A percentile compares a stretch with the other conserved stretches of the same genome.
Conservation (phyloP, 257 asterid genomes). For the Agastache rugosa region DNA sequence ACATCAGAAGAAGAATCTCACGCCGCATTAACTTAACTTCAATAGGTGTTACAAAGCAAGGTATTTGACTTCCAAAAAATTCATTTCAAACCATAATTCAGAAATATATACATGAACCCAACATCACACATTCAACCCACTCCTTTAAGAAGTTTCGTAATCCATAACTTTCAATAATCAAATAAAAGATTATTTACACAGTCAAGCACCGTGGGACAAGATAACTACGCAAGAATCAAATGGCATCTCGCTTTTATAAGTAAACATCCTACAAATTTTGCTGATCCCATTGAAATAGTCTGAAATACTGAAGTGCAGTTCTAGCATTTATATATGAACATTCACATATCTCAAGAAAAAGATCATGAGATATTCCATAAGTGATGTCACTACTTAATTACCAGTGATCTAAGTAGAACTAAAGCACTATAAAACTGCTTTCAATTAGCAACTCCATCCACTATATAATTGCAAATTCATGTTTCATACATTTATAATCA, state of each 20-base stretch:
- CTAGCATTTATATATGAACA: neutral
- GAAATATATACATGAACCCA: neutral
- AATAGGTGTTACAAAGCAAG: neutral
- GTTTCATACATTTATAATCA: neutral
- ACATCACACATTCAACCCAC: neutral
- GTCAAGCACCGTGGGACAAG: neutral
- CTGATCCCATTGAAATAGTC: constrained; percentile 2
- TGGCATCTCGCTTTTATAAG: neutral
- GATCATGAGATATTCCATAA: neutral
- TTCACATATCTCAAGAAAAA: neutral
- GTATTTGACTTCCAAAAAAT: neutral
- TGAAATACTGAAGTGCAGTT: neutral
- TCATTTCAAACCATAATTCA: neutral
- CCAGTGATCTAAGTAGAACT: neutral
- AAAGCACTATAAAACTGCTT: neutral
- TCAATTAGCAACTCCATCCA: constrained; percentile 3
- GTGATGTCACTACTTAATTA: neutral
- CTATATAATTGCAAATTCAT: neutral
- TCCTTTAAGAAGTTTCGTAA: neutral
- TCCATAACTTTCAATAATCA: neutral
- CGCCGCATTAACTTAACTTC: neutral
- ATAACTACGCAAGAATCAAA: neutral
- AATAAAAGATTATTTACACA: neutral
- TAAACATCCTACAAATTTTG: neutral
- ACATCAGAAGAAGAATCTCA: neutral